A percentile compares a stretch with the other conserved stretches of the same genome.
Conservation (phyloP, 192 early-diverging fungal species). For the Physocladia obscura region DNA sequence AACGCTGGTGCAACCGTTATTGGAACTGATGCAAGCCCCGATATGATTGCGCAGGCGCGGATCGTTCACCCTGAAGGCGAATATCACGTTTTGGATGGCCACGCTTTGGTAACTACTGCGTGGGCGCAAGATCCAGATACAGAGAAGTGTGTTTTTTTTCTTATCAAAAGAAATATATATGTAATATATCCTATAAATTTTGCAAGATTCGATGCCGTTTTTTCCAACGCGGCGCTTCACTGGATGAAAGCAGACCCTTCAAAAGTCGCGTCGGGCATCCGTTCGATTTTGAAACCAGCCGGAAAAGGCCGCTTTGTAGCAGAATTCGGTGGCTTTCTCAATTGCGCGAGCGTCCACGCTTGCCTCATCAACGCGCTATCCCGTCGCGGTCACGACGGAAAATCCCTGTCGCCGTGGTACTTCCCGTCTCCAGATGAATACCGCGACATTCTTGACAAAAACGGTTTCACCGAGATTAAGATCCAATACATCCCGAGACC, state of each 20-base stretch:
- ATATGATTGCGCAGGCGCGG: constrained; percentile 50
- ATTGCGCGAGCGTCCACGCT: constrained; percentile 35
- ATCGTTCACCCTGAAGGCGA: background rate
- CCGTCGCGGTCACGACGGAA: constrained; percentile 18
- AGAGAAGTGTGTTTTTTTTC: constrained; percentile 2
- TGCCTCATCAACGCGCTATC: constrained; percentile 23
- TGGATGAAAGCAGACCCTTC: constrained; percentile 68
- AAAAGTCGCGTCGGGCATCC: constrained; percentile 58
- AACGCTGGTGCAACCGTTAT: constrained; percentile 47
- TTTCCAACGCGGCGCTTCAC: constrained; percentile 71
- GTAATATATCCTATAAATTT: background rate
- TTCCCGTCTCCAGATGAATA: constrained; percentile 47
- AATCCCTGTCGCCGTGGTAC: constrained; percentile 25
- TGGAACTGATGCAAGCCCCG: constrained; percentile 57
- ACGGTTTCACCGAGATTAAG: constrained; percentile 49
- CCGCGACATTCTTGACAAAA: constrained; percentile 43
- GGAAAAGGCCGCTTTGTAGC: constrained; percentile 55
- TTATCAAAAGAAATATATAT: background rate
- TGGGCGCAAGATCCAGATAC: constrained; percentile 15
- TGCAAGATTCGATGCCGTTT: constrained; percentile 63
- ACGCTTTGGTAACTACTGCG: constrained; percentile 40
- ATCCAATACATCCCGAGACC: constrained; percentile 54
- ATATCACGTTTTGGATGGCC: constrained; percentile 54
- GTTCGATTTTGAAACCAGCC: constrained; percentile 49
- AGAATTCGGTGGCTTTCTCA: constrained; percentile 58